Base-by-base conservation (phyloP, 768 basidiomycete genomes). In the Pulveroboletus sp. region DNA sequence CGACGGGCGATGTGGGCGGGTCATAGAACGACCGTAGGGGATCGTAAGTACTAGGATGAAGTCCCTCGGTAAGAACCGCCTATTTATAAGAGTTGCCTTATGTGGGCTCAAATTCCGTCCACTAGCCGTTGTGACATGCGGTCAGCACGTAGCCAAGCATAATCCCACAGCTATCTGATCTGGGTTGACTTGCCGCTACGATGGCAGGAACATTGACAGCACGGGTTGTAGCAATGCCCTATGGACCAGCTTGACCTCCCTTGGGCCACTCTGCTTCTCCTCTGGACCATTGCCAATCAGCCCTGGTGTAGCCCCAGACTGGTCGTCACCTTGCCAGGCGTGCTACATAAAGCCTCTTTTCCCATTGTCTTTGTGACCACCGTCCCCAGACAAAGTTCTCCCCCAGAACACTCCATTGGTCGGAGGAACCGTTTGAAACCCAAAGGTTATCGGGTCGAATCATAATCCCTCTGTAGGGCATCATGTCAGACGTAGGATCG, bases 401-500 rank as follows among this genome's bases (percentile, higher is more conserved):
- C 4, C 33, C 14, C 2, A 37, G n/a, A 10, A 36, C 17, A 39
- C 32, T 18, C 6, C 33, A 8, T 8, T 18, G 27, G 1, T 8
- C 5, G 12, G 42, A 43, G 50, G 27, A 38, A 26, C n/a, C n/a
- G 11, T 18, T 21, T 21, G 14, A 2, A 24, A 32, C 27, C 27
- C 6, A 21, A 21, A 3, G 21, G 17, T 28, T 2, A 31, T 6
- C 26, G 15, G 35, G n/a, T 8, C n/a, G 8, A 4, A n/a, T 14
- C 1, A 14, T 21, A 17, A 24, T 30, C 46, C 6, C 27, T 24
- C 28, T 6, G n/a, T 15, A 18, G 12, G 9, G 10, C 36, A 41
- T n/a, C 31, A 69, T 67, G 65, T 49, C 57, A 18, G 49, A 56
- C 39, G 14, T 24, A 11, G 49, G 40, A 24, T 33, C 28, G 9